Evolutionary conservation across 495 filamentous ascomycete species (phyloP).

Genomic region (Aspergillus leporis): DNA sequence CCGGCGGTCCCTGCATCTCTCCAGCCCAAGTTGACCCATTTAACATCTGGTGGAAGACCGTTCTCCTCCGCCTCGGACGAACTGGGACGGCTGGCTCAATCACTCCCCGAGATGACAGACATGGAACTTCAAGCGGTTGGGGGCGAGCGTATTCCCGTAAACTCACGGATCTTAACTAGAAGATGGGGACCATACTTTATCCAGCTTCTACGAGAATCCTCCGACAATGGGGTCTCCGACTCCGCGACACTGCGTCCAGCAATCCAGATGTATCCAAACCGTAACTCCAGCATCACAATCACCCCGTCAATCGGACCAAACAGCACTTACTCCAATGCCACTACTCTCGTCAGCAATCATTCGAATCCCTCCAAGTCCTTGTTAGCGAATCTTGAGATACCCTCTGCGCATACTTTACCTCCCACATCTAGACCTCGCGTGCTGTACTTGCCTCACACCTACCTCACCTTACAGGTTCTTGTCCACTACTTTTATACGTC

Average conservation of each 20-base stretch:
- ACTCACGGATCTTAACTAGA: constrained; percentile 80
- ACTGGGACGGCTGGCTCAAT: constrained; percentile 77
- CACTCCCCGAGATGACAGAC: constrained; percentile 82
- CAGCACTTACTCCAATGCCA: constrained; percentile 61
- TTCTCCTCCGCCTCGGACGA: constrained; percentile 74
- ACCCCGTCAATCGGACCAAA: constrained; percentile 65
- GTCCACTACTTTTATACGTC: constrained; percentile 94
- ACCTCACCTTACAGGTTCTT: constrained; percentile 81
- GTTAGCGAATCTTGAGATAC: constrained; percentile 44
- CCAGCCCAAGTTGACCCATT: constrained; percentile 57
- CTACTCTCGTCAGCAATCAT: constrained; percentile 53
- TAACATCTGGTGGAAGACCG: constrained; percentile 68
- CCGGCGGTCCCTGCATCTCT: constrained; percentile 60
- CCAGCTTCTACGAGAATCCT: constrained; percentile 78
- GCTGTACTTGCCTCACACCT: constrained; percentile 90
- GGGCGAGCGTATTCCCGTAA: constrained; percentile 90
- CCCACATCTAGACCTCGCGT: constrained; percentile 78
- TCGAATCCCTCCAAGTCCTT: constrained; percentile 47
- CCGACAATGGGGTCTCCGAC: constrained; percentile 46
- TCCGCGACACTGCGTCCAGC: constrained; percentile 54
- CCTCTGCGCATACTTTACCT: constrained; percentile 54
- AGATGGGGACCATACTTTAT: constrained; percentile 96
- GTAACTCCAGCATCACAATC: constrained; percentile 84
- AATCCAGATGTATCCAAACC: constrained; percentile 44
- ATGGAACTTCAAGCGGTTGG: constrained; percentile 93